Evolutionary conservation across 768 basidiomycete genomes (phyloP), one percentile per base, ranked within the genome.

Genomic region (Daedaleopsis sinensis): DNA sequence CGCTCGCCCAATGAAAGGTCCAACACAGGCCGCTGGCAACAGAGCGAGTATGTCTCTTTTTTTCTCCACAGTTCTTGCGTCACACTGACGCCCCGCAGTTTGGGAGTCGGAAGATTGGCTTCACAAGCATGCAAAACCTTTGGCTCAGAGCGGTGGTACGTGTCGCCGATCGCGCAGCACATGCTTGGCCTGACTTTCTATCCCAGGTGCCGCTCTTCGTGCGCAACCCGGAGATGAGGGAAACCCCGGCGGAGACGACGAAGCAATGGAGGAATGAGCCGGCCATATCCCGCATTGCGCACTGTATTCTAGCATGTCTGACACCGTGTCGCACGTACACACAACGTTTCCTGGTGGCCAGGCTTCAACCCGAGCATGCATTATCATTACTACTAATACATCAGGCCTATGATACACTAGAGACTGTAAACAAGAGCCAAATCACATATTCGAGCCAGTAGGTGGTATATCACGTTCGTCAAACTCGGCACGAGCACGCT

Each of bases 81-180:
- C 9, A 52, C 37, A 21, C 55, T 64, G 15, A 64, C 50, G 11
- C n/a, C 18, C 36, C 55, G 10, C 69, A 96, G 95, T 98, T 65
- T 98, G 96, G 96, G 93, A 95, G 71, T 90, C 91, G 0, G 96
- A 98, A 74, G 94, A 97, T 63, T 98, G 95, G 95, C 77, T 96
- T 35, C 78, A 86, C 72, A 81, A 89, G 68, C 80, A 96, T 72
- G 88, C 90, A 3, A 92, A 94, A 69, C 90, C 92, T 12, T 76
- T 91, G 52, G 82, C 85, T 13, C 82, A 88, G 66, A 87, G 87
- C 67, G 91, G 90, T 76, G 91, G 91, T 88, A 62, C 59, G 79
- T 71, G 50, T 32, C 53, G 52, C 5, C 49, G 55, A 42, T 36
- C 15, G 52, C 37, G 63, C 55, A 38, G 36, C 16, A 50, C 53